A percentile compares a stretch with the other conserved stretches of the same genome.
These are phyloP conservation scores for Eucalyptus sideroxylon DNA, from an alignment of 345 rosid species.

Conservation along the genomic window DNA sequence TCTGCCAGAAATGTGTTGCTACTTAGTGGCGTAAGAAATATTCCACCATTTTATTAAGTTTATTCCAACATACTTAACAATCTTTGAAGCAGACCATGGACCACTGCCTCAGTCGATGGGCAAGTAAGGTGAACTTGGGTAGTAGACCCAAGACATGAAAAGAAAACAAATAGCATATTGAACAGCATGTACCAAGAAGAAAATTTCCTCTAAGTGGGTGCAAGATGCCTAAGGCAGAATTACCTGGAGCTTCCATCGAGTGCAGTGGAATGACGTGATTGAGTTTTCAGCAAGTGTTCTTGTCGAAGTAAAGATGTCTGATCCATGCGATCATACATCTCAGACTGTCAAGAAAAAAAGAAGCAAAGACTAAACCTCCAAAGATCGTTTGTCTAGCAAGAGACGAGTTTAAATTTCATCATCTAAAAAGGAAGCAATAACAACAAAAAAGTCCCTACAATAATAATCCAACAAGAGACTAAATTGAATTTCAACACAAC, in stretches of 20 bases:
- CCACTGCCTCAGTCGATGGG: background rate
- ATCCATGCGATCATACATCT: slow-evolving; percentile 64
- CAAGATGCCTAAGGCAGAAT: background rate
- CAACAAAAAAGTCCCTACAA: background rate
- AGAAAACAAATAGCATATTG: background rate
- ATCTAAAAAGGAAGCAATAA: background rate
- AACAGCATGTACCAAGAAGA: background rate
- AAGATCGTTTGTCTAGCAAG: background rate
- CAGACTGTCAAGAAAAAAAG: slow-evolving; percentile 31
- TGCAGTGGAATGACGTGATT: slow-evolving; percentile 54
- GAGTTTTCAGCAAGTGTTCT: slow-evolving; percentile 71
- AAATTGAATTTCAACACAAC: too few relatives aligned
- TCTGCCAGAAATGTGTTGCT: slow-evolving; percentile 65
- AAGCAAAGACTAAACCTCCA: background rate
- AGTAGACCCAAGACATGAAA: background rate
- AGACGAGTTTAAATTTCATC: background rate
- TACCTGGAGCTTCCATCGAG: slow-evolving; percentile 81
- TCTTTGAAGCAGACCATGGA: background rate
- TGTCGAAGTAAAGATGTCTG: slow-evolving; percentile 74
- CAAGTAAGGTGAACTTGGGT: background rate
- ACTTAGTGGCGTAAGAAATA: slow-evolving; percentile 37
- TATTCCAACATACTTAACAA: background rate
- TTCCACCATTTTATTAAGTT: background rate
- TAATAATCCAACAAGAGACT: background rate
- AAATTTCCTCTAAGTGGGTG: background rate